A percentile compares a stretch with the other conserved stretches of the same genome.
Conservation (phyloP, 345 rosid genomes). For the Brassica rapa region DNA sequence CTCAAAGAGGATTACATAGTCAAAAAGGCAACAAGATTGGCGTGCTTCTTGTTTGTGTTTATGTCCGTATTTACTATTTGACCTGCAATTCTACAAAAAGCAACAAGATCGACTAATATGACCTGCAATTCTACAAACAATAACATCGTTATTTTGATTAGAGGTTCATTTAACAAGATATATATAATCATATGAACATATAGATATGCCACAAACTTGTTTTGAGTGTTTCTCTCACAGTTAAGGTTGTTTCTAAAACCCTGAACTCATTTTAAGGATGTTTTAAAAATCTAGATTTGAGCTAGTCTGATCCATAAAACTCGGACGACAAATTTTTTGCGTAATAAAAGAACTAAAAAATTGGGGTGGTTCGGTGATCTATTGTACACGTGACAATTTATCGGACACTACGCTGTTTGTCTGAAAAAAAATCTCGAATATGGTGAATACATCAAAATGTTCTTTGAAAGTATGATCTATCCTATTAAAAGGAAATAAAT, state of each 20-base stretch:
- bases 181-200: not conserved
- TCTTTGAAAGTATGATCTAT: not conserved
- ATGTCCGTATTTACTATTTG: not conserved
- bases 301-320: not conserved
- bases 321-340: not conserved
- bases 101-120: not conserved
- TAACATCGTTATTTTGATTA: not conserved
- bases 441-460: not conserved
- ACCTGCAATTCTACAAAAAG: not conserved
- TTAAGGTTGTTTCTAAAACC: not conserved
- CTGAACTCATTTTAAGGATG: not conserved
- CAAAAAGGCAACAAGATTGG: not conserved
- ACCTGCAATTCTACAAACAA: not conserved
- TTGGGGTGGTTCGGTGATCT: not conserved
- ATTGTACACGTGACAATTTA: not conserved
- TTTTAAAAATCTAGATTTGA: not conserved
- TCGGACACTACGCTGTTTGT: not conserved
- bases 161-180: not conserved
- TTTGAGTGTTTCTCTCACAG: not conserved
- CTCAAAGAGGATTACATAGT: not conserved
- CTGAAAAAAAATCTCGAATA: not conserved
- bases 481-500: no score
- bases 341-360: no score
- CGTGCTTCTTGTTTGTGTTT: not conserved
- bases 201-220: not conserved